These are phyloP conservation scores for Fomitopsis palustris DNA, from an alignment of 1,284 basidiomycete genomes.

Conservation along the genomic window DNA sequence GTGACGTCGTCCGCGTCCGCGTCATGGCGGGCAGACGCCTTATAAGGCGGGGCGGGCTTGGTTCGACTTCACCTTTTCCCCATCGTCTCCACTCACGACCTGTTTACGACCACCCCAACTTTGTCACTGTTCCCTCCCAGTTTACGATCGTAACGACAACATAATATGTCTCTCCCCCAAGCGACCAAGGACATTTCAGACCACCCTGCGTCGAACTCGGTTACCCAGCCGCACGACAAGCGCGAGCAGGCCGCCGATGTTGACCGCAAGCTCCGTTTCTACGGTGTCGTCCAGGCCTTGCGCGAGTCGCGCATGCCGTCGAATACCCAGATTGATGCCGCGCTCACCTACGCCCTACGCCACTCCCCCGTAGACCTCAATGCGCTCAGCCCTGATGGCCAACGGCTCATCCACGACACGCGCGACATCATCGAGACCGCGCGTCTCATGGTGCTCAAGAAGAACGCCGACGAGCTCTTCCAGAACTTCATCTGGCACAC, in stretches of 20 bases:
- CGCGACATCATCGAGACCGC: constrained; percentile 72
- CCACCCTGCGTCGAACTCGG: constrained; percentile 49
- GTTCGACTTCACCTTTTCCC: background rate
- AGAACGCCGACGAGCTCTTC: constrained; percentile 88
- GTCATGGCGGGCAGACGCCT: background rate
- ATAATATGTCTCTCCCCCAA: constrained; percentile 59
- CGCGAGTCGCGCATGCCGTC: constrained; percentile 75
- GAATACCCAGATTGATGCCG: constrained; percentile 76
- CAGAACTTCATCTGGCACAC: constrained; percentile 86
- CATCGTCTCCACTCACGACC: background rate
- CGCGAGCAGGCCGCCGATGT: constrained; percentile 53
- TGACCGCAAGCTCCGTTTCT: constrained; percentile 69
- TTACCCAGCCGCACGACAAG: constrained; percentile 56
- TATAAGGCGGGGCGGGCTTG: background rate
- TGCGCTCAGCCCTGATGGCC: constrained; percentile 75
- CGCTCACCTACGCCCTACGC: constrained; percentile 64
- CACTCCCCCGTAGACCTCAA: constrained; percentile 65
- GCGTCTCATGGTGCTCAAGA: constrained; percentile 67
- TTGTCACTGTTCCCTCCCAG: background rate
- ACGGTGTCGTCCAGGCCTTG: constrained; percentile 77
- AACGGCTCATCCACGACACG: constrained; percentile 71
- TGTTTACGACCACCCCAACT: background rate
- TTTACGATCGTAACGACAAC: background rate
- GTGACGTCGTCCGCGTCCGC: background rate
- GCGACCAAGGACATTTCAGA: constrained; percentile 57